Percentiles rank a stretch among this genome's conserved stretches.
Evolutionary conservation across 306 rosid species (phyloP).

Genomic region (Begonia masoniana): DNA sequence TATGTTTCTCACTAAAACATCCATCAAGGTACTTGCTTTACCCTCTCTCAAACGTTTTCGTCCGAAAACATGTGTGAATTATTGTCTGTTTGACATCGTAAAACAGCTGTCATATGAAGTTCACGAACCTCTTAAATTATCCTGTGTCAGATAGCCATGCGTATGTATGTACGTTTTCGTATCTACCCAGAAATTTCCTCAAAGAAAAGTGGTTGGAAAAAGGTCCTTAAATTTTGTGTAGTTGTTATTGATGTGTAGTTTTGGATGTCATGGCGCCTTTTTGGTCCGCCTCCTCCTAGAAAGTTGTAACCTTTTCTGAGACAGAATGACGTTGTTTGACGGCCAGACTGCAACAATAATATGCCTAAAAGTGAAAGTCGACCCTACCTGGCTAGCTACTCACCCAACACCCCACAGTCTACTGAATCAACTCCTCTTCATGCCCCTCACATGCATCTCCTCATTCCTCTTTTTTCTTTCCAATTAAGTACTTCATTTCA

Average conservation of each 20-base stretch:
- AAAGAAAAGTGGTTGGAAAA: too few species aligned
- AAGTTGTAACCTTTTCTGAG: slow-evolving; percentile 26
- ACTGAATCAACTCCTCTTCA: slow-evolving; percentile 22
- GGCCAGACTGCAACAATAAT: slow-evolving; percentile 31
- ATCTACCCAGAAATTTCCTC: too few species aligned
- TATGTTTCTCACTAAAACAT: too few species aligned
- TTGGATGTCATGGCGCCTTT: neutral
- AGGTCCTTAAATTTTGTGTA: too few species aligned
- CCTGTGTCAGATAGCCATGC: neutral
- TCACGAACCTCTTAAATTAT: neutral
- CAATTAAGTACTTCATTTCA: slow-evolving; percentile 2
- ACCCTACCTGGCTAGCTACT: slow-evolving; percentile 12
- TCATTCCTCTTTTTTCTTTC: slow-evolving; percentile 7
- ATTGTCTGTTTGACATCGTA: too few species aligned
- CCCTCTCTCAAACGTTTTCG: too few species aligned
- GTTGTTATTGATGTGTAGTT: neutral
- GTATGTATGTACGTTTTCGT: too few species aligned
- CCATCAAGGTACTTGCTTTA: too few species aligned
- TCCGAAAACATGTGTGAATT: too few species aligned
- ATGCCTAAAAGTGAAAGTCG: slow-evolving; percentile 36
- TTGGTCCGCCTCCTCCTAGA: slow-evolving; percentile 2
- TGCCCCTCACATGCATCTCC: slow-evolving; percentile 40
- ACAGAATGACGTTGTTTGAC: slow-evolving; percentile 34
- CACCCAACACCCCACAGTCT: slow-evolving; percentile 4
- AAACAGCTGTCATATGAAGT: too few species aligned